Conservation (phyloP, 306 rosid species). For the Nissolia schottii region DNA sequence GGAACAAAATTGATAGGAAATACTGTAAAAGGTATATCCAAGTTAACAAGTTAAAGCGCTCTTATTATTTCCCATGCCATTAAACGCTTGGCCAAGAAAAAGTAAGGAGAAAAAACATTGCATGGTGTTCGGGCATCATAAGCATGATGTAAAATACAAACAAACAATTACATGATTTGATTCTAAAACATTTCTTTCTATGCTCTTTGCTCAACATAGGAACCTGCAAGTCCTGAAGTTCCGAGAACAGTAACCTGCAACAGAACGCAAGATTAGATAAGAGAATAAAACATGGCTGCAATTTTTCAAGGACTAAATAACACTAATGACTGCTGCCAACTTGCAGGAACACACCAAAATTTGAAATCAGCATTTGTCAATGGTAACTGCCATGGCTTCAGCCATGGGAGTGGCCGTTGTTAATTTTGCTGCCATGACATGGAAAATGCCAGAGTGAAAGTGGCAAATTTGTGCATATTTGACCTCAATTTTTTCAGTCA, state of each 20-base stretch:
- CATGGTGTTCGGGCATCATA: conserved; percentile 32
- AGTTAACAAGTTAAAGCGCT: conserved; percentile 34
- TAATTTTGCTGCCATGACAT: background rate
- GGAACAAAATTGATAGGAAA: conserved; percentile 5
- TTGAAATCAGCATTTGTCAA: background rate
- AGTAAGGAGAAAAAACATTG: conserved; percentile 28
- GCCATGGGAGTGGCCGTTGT: background rate
- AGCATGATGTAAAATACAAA: conserved; percentile 24
- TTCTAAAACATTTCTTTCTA: conserved; percentile 33
- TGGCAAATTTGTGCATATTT: background rate
- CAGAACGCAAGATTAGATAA: conserved; percentile 8
- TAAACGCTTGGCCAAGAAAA: conserved; percentile 23
- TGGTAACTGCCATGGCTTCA: background rate
- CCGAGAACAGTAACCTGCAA: conserved; percentile 89
- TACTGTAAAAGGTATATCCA: background rate
- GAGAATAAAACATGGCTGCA: conserved; percentile 8
- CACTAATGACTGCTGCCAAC: background rate
- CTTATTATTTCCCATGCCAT: conserved; percentile 61
- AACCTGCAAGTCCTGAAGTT: conserved; percentile 96
- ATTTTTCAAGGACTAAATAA: background rate
- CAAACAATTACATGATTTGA: conserved; percentile 30
- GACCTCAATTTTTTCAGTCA: background rate
- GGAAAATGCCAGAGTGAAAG: background rate
- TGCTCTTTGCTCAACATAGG: conserved; percentile 89
- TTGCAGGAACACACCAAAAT: conserved; percentile 6